These are phyloP conservation scores for Chrysosporium keratinophilum DNA, from an alignment of 2,329 filamentous ascomycete genomes.

Conservation along the genomic window DNA sequence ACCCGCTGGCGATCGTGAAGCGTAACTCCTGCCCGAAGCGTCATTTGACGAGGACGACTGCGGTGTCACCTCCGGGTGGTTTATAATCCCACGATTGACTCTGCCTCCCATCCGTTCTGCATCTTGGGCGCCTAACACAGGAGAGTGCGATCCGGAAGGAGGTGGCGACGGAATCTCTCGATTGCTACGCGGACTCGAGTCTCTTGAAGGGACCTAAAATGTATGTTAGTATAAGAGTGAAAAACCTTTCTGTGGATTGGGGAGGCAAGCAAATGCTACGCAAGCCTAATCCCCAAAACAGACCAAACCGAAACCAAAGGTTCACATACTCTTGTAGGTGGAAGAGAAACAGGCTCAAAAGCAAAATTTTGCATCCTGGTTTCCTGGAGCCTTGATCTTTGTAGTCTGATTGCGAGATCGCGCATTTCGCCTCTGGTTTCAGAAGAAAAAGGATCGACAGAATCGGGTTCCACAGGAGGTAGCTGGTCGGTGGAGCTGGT, in stretches of 20 bases:
- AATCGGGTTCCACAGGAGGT: slow-evolving; percentile 14
- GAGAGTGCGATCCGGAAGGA: slow-evolving; percentile 66
- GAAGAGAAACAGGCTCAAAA: slow-evolving; percentile 84
- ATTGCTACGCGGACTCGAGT: slow-evolving; percentile 52
- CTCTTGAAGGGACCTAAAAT: slow-evolving; percentile 41
- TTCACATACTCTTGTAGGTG: slow-evolving; percentile 40
- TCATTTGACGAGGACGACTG: slow-evolving; percentile 45
- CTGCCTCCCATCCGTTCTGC: slow-evolving; percentile 44
- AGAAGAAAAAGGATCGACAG: slow-evolving; percentile 5
- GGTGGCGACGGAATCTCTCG: slow-evolving; percentile 52
- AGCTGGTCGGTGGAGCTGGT: slow-evolving; percentile 16
- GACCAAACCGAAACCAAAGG: background rate
- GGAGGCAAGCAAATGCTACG: background rate
- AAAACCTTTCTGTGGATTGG: too few relatives aligned
- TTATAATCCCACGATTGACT: slow-evolving; percentile 21
- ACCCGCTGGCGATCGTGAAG: slow-evolving; percentile 20
- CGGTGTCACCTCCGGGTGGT: slow-evolving; percentile 41
- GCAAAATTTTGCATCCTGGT: slow-evolving; percentile 74
- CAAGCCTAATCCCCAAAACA: too few relatives aligned
- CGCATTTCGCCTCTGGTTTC: slow-evolving; percentile 55
- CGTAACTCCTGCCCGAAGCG: slow-evolving; percentile 24
- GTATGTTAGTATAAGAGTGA: slow-evolving; percentile 3
- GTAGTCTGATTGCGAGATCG: slow-evolving; percentile 60
- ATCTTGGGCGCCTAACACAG: slow-evolving; percentile 76
- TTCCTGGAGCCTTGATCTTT: slow-evolving; percentile 67